These are phyloP conservation scores for Lablab purpureus DNA, from an alignment of 306 rosid genomes.

Conservation along the genomic window DNA sequence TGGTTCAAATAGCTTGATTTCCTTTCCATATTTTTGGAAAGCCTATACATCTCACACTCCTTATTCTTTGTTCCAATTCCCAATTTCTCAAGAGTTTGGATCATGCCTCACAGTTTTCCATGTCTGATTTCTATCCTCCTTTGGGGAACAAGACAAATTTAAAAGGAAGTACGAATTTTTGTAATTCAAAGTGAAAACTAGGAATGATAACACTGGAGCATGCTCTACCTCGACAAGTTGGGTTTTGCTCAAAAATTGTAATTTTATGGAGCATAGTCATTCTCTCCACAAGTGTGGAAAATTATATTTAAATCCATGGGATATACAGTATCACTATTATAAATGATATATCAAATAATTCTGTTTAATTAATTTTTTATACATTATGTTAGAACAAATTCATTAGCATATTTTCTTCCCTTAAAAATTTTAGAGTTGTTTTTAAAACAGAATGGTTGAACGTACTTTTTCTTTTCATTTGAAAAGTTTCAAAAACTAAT, in stretches of 20 bases:
- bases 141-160: background rate
- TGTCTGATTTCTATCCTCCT: background rate
- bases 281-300: background rate
- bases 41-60: background rate
- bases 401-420: background rate
- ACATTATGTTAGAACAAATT: background rate
- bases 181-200: background rate
- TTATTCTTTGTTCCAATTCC: background rate
- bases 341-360: background rate
- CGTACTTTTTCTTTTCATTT: background rate
- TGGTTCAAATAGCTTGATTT: background rate
- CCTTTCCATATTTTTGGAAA: background rate
- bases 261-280: background rate
- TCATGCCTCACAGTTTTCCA: background rate
- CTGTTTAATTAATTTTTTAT: background rate
- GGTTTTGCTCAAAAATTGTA: background rate
- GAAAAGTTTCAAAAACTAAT: background rate
- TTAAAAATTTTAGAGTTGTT: background rate
- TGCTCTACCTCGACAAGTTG: background rate
- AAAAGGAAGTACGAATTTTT: background rate
- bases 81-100: background rate
- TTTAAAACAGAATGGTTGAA: background rate
- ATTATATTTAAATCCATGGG: background rate
- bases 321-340: slow-evolving; percentile 9
- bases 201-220: background rate